Base-by-base conservation (phyloP, 345 rosid genomes). In the Arabidopsis arenosa region DNA sequence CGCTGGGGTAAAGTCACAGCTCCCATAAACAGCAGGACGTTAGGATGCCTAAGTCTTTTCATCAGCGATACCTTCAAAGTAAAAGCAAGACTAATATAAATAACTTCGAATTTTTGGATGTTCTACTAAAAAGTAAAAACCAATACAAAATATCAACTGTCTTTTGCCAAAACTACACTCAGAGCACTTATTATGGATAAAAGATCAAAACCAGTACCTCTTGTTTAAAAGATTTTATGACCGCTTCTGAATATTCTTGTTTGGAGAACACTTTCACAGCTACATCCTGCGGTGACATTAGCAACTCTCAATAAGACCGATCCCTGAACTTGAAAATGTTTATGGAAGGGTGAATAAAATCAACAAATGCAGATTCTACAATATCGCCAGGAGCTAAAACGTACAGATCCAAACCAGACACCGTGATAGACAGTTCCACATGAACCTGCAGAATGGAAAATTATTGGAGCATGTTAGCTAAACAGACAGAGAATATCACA, bases 321-420 rank as follows among this genome's bases (percentile, higher is more conserved):
- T 30, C 32, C 55, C 37, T 55, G 37, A 52, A 68, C 48, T 60
- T 64, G 37, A 40, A 53, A 18, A 18, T 18, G 21, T 18, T 18
- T 18, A 37, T 2, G 8, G 10, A 44, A 47, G 30, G 69, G 18
- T 72, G 36, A 64, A 80, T 72, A 73, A 18, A 36, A 75, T 45
- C n/a, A 63, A 84, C 77, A 80, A 58, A 76, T 36, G 43, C 28
- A 23, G 21, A 63, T 53, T 70, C 36, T 45, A 54, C 14, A 35
- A 61, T 44, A 70, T 54, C 52, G 55, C 17, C 43, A 63, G 35
- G 85, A 84, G 85, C 48, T 7, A 51, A 84, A 85, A 89, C 98
- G 67, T 92, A 94, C 98, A 75, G 93, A 94, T 90, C 93, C 98
- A 80, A 84, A 92, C 99, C 99, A 94, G 84, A 92, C 86, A 53